These are phyloP conservation scores for Fusarium aywerte DNA, from an alignment of 2,329 filamentous ascomycete genomes.

Conservation along the genomic window DNA sequence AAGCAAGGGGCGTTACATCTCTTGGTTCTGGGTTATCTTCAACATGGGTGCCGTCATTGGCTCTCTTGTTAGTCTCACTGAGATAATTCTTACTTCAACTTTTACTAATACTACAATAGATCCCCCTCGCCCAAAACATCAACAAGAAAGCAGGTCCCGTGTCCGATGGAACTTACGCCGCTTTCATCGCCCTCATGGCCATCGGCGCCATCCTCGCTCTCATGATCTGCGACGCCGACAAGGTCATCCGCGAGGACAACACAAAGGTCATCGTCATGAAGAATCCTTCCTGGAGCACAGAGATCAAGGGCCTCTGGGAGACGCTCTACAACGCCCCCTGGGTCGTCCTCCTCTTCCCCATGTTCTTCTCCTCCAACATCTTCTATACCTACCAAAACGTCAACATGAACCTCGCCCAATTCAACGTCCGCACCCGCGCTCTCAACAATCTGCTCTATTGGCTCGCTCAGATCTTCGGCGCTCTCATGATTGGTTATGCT, in stretches of 20 bases:
- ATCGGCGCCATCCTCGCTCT: conserved; percentile 60
- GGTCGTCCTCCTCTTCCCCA: conserved; percentile 56
- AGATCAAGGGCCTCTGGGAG: conserved; percentile 55
- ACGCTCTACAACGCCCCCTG: conserved; percentile 51
- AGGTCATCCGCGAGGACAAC: conserved; percentile 54
- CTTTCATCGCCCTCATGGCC: conserved; percentile 60
- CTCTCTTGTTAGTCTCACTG: conserved; percentile 61
- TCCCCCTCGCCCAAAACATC: conserved; percentile 79
- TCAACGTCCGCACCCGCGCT: conserved; percentile 65
- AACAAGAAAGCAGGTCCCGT: conserved; percentile 63
- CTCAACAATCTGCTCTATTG: conserved; percentile 66
- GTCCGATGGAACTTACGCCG: conserved; percentile 61
- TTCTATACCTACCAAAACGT: conserved; percentile 69
- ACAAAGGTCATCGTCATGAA: conserved; percentile 51
- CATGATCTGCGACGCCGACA: conserved; percentile 60
- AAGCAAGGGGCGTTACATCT: conserved; percentile 88
- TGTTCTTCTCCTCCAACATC: conserved; percentile 66
- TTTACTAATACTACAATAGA: conserved; percentile 50
- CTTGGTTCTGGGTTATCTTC: conserved; percentile 95
- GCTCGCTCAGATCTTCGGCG: conserved; percentile 67
- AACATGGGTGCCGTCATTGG: conserved; percentile 92
- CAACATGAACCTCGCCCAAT: conserved; percentile 64
- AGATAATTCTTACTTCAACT: background rate
- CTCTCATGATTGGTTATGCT: conserved; percentile 58
- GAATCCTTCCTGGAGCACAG: conserved; percentile 51